Base-by-base conservation (phyloP, 2,329 filamentous ascomycete species). In the Epichloe gansuensis region DNA sequence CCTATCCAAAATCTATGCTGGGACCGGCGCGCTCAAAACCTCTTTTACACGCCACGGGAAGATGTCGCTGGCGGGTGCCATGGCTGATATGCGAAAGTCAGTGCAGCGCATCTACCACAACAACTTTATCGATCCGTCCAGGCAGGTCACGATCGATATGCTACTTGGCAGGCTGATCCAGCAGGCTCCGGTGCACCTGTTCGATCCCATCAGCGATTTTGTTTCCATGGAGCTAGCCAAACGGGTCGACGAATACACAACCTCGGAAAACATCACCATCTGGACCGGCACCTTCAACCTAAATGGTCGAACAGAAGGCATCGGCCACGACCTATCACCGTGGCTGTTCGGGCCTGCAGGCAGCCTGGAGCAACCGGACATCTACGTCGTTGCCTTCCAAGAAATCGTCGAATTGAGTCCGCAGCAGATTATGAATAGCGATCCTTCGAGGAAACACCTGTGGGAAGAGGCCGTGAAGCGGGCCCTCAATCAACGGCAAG, bases 351-450 rank as follows among this genome's bases (percentile, higher is more conserved):
- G 87, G 0, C 69, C 76, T 4, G 57, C 63, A 1, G 49, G 76
- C 9, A 76, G 80, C 5, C 66, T 80, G 3, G 74, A 79, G 46
- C 81, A 87, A 55, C 90, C 93, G 5, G 87, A 91, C 53, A 87
- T 98, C 39, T 82, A 95, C 49, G 89, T 86, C 7, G 84, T 96
- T 15, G 93, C 89, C 0, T 97, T 98, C 61, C 93, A 98, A 64
- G 93, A 98, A 67, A 97, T 98, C 56, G 93, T 98, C n/a, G 88
- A 95, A 63, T 73, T 98, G 46, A 96, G 89, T 60, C 93, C 94
- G 15, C 91, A 97, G 65, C 93, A 98, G 63, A 97, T 98, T 63
- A 96, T 98, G 89, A 95, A 94, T 58, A 97, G 90, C 54, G 91
- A 98, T 64, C 93, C 93, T 1, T 81, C 83, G 3, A 80, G 87